phyloP scores from a whole-genome alignment of 768 basidiomycete species.

The Tricholoma bakamatsutake region DNA sequence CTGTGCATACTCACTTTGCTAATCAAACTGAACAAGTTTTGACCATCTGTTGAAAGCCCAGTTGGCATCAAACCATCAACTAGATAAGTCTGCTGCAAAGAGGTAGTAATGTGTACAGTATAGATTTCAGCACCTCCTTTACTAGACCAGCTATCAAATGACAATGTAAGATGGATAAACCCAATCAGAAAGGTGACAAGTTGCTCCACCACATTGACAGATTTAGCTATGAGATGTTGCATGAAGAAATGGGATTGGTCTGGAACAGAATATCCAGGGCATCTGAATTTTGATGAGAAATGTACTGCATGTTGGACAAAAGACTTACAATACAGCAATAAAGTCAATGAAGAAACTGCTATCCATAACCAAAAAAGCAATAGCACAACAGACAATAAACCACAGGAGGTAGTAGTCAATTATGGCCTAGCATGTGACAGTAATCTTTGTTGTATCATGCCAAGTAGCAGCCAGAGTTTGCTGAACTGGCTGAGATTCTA shows the following conservation, averaged over 20 bases:
- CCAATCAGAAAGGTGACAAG: neutral
- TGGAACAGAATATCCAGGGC: neutral
- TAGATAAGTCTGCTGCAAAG: neutral
- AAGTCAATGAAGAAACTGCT: no score
- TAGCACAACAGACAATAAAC: neutral
- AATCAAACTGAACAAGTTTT: neutral
- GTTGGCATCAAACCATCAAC: neutral
- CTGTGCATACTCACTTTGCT: no score
- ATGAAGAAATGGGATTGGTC: no score
- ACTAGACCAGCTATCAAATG: no score
- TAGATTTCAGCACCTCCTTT: no score
- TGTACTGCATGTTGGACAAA: neutral
- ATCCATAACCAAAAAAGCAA: neutral
- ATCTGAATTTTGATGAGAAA: neutral
- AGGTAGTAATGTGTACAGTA: neutral
- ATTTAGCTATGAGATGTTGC: no score
- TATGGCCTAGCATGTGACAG: no score
- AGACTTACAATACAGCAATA: neutral
- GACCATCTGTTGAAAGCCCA: neutral
- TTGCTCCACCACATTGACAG: no score
- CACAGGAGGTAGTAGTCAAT: no score
- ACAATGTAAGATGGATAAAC: neutral
- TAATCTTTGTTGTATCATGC: no score
- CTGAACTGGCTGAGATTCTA: neutral
- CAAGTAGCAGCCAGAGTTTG: neutral